Evolutionary conservation across 2,329 filamentous ascomycete genomes (phyloP).

Genomic region (Penicillium corylophilum): DNA sequence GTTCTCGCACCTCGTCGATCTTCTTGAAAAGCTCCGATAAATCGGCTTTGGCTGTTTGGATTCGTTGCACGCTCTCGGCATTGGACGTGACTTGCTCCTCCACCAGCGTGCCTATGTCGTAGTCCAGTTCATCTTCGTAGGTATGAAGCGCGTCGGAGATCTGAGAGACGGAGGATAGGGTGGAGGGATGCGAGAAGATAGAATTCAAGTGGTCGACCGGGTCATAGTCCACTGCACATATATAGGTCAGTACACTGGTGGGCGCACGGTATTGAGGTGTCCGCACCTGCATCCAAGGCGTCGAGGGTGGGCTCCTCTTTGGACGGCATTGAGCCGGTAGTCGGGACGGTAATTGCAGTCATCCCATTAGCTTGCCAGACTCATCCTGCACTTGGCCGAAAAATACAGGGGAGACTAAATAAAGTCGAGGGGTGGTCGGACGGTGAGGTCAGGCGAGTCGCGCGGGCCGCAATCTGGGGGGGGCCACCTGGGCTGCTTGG

Average conservation of each 20-base stretch:
- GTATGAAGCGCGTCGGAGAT: slow-evolving; percentile 71
- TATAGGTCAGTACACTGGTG: slow-evolving; percentile 5
- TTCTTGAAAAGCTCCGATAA: slow-evolving; percentile 87
- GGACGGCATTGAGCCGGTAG: slow-evolving; percentile 39
- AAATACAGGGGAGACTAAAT: slow-evolving; percentile 15
- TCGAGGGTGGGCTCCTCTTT: slow-evolving; percentile 39
- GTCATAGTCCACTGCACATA: slow-evolving; percentile 73
- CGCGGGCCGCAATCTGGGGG: slow-evolving; percentile 14
- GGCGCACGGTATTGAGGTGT: slow-evolving; percentile 3
- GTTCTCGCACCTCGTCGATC: slow-evolving; percentile 87
- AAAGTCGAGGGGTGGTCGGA: slow-evolving; percentile 6
- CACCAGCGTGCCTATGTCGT: slow-evolving; percentile 71
- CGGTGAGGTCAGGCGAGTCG: slow-evolving; percentile 2
- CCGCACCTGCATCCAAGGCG: slow-evolving; percentile 47
- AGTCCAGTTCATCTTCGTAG: slow-evolving; percentile 79
- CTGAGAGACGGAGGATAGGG: slow-evolving; percentile 71
- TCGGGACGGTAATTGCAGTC: slow-evolving; percentile 32
- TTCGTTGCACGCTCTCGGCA: slow-evolving; percentile 82
- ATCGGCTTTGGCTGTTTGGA: slow-evolving; percentile 87
- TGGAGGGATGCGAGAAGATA: slow-evolving; percentile 86
- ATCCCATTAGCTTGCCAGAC: slow-evolving; percentile 34
- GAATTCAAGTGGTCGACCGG: slow-evolving; percentile 90
- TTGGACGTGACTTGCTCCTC: slow-evolving; percentile 78
- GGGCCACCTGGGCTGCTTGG: slow-evolving; percentile 11
- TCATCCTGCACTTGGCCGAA: slow-evolving; percentile 20